phyloP scores from a whole-genome alignment of 768 basidiomycete genomes.

The Lentinus brumalis region DNA sequence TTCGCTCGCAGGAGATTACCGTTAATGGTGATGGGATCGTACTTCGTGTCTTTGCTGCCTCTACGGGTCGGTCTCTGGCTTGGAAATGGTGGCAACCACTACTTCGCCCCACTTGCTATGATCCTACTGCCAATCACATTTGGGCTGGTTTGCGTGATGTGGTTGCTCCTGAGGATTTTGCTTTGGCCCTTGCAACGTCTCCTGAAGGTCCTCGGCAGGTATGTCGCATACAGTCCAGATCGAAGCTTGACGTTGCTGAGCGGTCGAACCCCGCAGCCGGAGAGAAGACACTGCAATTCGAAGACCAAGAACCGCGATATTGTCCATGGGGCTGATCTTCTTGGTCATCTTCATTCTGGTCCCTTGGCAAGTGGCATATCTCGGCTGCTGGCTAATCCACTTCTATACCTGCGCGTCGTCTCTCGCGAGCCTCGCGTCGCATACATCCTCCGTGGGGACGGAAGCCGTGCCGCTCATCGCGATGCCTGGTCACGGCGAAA shows the following conservation, averaged over 20 bases:
- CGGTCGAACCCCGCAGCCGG: neutral
- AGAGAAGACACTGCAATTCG: slow-evolving; percentile 24
- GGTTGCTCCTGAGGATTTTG: slow-evolving; percentile 52
- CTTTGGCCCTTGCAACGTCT: slow-evolving; percentile 48
- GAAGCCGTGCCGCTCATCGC: slow-evolving; percentile 7
- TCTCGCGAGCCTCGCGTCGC: slow-evolving; percentile 4
- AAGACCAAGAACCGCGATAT: slow-evolving; percentile 48
- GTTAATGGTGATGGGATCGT: slow-evolving; percentile 45
- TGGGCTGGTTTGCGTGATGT: slow-evolving; percentile 64
- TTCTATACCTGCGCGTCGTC: slow-evolving; percentile 57
- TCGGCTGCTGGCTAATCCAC: slow-evolving; percentile 83
- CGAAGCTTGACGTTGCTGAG: neutral
- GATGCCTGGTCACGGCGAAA: neutral
- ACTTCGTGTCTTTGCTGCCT: slow-evolving; percentile 56
- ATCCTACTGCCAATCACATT: slow-evolving; percentile 58
- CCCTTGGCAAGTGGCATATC: slow-evolving; percentile 92
- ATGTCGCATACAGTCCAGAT: neutral
- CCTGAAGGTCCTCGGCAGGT: slow-evolving; percentile 25
- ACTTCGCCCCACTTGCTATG: slow-evolving; percentile 56
- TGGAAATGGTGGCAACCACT: slow-evolving; percentile 55
- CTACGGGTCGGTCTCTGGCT: slow-evolving; percentile 56
- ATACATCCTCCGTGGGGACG: neutral
- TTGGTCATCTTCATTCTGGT: slow-evolving; percentile 70
- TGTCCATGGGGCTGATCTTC: slow-evolving; percentile 64
- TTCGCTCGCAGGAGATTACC: slow-evolving; percentile 45